Evolutionary conservation across 2,329 filamentous ascomycete genomes (phyloP), one percentile per base, ranked within the genome.

Genomic region (Penicillium nordicum): DNA sequence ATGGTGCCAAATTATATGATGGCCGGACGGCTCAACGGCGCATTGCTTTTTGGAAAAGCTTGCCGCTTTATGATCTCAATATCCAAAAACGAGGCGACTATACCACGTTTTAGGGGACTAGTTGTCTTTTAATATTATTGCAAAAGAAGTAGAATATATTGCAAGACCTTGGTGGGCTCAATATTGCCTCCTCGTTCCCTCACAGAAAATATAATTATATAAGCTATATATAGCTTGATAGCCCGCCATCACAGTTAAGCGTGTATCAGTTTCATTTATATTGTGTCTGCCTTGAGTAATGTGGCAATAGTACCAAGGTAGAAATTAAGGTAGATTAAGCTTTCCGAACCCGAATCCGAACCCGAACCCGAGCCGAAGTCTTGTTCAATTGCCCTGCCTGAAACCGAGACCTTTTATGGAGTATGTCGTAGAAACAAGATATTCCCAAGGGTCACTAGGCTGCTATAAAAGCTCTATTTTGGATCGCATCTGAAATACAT

Each of bases 1-100:
- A 48, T 53, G 42, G 30, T 44, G 3, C 54, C 54, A 1, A 48
- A 21, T 30, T 32, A 4, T 53, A 57, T 6, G 54, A 50, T 2
- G n/a, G 43, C 10, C 37, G 54, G 18, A 50, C 43, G 7, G 54
- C 54, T 37, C 54, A 57, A 32, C 49, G 49, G 5, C 54, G 42
- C 14, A 27, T 57, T 4, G 36, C 54, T 10, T 48, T 49, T 5
- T 57, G 54, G 54, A 57, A 53, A 34, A 38, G 4, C n/a, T 10
- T 57, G 6, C 49, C 54, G 14, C 23, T 57, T 7, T 57, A 30
- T 25, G 50, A 53, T 21, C 14, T 57, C n/a, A 14, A 57, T 23
- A 48, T 57, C 10, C 43, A 57, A 38, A 5, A n/a, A 12, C 4
- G 10, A 8, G 12, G n/a, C 7, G 8, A 1, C 11, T 29, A 16